Conservation (phyloP, 2,329 filamentous ascomycete species). For the Leptographium galeiforme region DNA sequence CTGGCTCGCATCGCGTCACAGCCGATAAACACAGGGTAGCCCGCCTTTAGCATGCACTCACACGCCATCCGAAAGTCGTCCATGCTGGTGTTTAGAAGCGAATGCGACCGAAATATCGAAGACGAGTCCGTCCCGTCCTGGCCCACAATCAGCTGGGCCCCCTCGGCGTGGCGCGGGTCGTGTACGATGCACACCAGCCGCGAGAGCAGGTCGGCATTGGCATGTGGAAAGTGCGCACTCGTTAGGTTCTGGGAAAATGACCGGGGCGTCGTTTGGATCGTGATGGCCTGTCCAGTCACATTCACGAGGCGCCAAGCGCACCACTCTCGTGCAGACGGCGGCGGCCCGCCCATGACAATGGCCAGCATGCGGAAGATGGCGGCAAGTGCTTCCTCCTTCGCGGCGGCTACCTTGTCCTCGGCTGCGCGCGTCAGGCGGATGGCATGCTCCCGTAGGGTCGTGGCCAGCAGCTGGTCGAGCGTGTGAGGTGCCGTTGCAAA, state of each 20-base stretch:
- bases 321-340: not conserved
- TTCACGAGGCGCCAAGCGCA: not conserved
- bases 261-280: not conserved
- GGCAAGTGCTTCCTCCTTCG: not conserved
- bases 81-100: not conserved
- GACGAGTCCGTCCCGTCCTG: not conserved
- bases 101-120: not conserved
- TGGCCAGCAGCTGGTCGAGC: not conserved
- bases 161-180: not conserved
- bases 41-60: not conserved
- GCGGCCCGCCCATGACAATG: not conserved
- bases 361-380: not conserved
- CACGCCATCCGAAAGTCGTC: slow-evolving; percentile 1
- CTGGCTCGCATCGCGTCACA: not conserved
- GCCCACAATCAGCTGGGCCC: not conserved
- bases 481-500: not conserved
- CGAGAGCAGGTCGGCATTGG: not conserved
- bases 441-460: not conserved
- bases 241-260: not conserved
- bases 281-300: not conserved
- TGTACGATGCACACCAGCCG: not conserved
- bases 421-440: not conserved
- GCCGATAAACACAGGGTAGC: not conserved
- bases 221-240: not conserved
- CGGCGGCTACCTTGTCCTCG: not conserved